A percentile compares a stretch with the other conserved stretches of the same genome.
phyloP scores from a whole-genome alignment of 345 rosid genomes.

The Aurinia saxatilis region DNA sequence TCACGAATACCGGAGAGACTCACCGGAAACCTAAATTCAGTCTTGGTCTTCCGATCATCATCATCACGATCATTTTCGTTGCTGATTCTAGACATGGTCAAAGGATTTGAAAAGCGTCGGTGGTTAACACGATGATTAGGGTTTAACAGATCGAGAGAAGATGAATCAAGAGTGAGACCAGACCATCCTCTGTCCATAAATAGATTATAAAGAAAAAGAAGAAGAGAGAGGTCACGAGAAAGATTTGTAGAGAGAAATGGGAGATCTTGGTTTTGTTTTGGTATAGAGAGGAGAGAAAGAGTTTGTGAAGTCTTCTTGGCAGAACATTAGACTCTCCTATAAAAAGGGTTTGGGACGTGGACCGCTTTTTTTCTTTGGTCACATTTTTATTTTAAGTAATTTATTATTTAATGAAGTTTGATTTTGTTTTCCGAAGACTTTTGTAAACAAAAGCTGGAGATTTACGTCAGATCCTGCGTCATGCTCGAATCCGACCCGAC shows the following conservation, averaged over 20 bases:
- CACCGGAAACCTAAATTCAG: constrained; percentile 41
- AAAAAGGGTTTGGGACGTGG: constrained; percentile 67
- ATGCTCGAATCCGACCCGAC: constrained; percentile 4
- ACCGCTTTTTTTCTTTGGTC: constrained; percentile 22
- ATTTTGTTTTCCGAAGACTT: constrained; percentile 10
- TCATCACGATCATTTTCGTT: neutral
- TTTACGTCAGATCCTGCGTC: constrained; percentile 69
- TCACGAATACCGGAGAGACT: constrained; percentile 29
- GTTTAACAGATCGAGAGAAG: constrained; percentile 33
- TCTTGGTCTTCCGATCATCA: constrained; percentile 4
- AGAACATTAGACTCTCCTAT: constrained; percentile 62
- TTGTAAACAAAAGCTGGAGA: neutral
- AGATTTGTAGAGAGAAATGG: neutral
- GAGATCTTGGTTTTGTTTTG: neutral
- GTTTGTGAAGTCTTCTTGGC: constrained; percentile 65
- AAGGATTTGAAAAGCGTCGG: constrained; percentile 12
- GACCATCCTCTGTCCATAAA: constrained; percentile 94
- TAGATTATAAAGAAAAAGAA: neutral
- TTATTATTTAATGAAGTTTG: neutral
- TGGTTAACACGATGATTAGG: constrained; percentile 8
- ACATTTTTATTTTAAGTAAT: neutral
- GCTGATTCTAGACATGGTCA: constrained; percentile 15
- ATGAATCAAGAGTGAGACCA: constrained; percentile 68
- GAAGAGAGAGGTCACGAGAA: constrained; percentile 14
- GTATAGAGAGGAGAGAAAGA: constrained; percentile 16